Evolutionary conservation across 2,329 filamentous ascomycete species (phyloP).

Genomic region (Grosmannia serpens): DNA sequence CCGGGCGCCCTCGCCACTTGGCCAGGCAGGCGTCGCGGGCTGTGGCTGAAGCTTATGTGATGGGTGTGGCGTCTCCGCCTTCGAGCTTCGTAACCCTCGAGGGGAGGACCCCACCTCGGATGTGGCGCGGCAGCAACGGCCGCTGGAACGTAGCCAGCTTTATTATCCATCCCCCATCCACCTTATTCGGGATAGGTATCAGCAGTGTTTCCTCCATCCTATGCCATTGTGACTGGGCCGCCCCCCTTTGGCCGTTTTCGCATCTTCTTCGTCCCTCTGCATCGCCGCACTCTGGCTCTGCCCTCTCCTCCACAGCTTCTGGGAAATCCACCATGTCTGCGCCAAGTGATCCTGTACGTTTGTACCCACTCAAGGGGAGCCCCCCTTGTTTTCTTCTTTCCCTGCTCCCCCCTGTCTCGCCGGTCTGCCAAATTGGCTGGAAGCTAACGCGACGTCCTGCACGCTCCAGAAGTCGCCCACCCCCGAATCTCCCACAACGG

Average conservation of each 20-base stretch:
- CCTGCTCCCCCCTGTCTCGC: neutral
- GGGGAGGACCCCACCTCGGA: neutral
- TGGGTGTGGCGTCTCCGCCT: neutral
- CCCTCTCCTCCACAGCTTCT: neutral
- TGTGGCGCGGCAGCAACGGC: neutral
- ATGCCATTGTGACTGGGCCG: neutral
- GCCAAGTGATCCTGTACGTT: slow-evolving; percentile 20
- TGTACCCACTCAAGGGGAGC: neutral
- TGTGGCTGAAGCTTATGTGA: neutral
- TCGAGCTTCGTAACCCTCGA: neutral
- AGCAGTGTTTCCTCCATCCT: slow-evolving; percentile 2
- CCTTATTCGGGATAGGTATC: slow-evolving; percentile 2
- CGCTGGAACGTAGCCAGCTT: neutral
- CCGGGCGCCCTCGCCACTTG: too few relatives aligned
- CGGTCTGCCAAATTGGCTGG: neutral
- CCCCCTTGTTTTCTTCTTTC: neutral
- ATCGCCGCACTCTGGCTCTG: neutral
- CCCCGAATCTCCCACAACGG: slow-evolving; percentile 56
- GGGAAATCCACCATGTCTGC: slow-evolving; percentile 16
- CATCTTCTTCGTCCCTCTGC: neutral
- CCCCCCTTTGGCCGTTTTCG: neutral
- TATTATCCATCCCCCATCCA: neutral
- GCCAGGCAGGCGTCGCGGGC: neutral
- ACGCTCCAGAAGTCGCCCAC: slow-evolving; percentile 30
- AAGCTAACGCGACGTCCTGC: neutral